Percentiles rank a stretch among this genome's conserved stretches.
phyloP scores from a whole-genome alignment of 2,329 filamentous ascomycete genomes.

The Phoma sp. region DNA sequence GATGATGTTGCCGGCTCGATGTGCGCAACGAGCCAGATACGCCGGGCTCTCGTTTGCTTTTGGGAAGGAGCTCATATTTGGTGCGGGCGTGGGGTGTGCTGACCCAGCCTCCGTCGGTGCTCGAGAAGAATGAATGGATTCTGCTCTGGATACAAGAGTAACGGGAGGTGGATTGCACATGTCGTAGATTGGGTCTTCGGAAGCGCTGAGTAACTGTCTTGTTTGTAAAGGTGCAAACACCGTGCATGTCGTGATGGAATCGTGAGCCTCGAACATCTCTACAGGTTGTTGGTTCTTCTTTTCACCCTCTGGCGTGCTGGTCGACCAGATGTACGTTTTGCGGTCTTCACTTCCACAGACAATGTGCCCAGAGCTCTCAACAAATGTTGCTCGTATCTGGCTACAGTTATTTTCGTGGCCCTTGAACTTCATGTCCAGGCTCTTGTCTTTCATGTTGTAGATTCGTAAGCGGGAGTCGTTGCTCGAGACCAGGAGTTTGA shows the following conservation, averaged over 20 bases:
- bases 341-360: slow-evolving; percentile 93
- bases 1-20: slow-evolving; percentile 86
- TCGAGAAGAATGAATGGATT: slow-evolving; percentile 62
- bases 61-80: slow-evolving; percentile 45
- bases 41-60: slow-evolving; percentile 71
- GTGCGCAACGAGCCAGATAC: slow-evolving; percentile 77
- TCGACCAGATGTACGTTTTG: slow-evolving; percentile 88
- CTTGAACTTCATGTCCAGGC: slow-evolving; percentile 85
- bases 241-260: slow-evolving; percentile 86
- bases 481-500: slow-evolving; percentile 88
- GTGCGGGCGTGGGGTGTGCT: slow-evolving; percentile 41
- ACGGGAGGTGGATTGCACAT: slow-evolving; percentile 94
- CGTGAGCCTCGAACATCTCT: slow-evolving; percentile 90
- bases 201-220: slow-evolving; percentile 76
- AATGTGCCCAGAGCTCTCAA: slow-evolving; percentile 83
- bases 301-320: slow-evolving; percentile 64
- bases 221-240: slow-evolving; percentile 82
- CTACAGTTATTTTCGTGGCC: slow-evolving; percentile 89
- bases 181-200: slow-evolving; percentile 93
- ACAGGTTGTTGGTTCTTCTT: slow-evolving; percentile 80
- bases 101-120: slow-evolving; percentile 53
- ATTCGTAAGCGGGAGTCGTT: slow-evolving; percentile 92
- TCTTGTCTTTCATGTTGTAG: slow-evolving; percentile 86
- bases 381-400: slow-evolving; percentile 89
- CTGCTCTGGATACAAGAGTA: slow-evolving; percentile 76